Percentiles rank a stretch among this genome's conserved stretches.
These are phyloP conservation scores for Tephrocybe sp. DNA, from an alignment of 768 basidiomycete species.

Conservation along the genomic window DNA sequence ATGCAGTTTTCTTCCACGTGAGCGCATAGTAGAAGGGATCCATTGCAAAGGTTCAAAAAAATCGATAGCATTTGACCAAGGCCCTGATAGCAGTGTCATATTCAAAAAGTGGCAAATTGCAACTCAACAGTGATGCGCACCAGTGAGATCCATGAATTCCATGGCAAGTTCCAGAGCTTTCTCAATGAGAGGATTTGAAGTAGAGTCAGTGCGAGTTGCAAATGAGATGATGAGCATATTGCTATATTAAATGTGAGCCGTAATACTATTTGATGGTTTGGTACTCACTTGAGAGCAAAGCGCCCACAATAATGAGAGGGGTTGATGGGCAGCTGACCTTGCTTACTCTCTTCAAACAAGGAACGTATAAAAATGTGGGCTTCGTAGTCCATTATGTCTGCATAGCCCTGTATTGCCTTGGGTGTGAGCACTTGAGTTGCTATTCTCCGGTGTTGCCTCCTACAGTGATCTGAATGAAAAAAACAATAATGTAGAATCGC, in stretches of 20 bases:
- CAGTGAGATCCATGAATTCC: slow-evolving; percentile 40
- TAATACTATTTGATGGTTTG: not conserved
- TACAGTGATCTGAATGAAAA: not conserved
- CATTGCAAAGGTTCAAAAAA: slow-evolving; percentile 40
- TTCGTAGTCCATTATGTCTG: slow-evolving; percentile 36
- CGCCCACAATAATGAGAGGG: slow-evolving; percentile 36
- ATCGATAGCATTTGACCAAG: slow-evolving; percentile 42
- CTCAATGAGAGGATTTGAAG: slow-evolving; percentile 34
- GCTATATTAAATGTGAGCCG: slow-evolving; percentile 19
- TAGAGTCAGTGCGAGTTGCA: slow-evolving; percentile 38
- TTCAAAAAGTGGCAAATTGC: not conserved
- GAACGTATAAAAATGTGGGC: slow-evolving; percentile 34
- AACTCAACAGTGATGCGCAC: slow-evolving; percentile 2
- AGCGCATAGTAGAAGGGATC: slow-evolving; percentile 33
- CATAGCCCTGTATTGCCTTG: slow-evolving; percentile 34
- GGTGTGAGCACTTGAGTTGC: slow-evolving; percentile 30
- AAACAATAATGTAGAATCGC: too few relatives aligned
- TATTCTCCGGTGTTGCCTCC: slow-evolving; percentile 43
- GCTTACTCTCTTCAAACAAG: slow-evolving; percentile 29
- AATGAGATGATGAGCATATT: slow-evolving; percentile 45
- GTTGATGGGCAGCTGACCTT: slow-evolving; percentile 34
- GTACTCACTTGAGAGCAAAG: slow-evolving; percentile 23
- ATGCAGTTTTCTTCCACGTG: slow-evolving; percentile 38
- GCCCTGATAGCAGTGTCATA: slow-evolving; percentile 24
- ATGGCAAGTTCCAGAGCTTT: slow-evolving; percentile 32